Conservation (phyloP, 495 filamentous ascomycete species). For the Lasiosphaeria ovina region DNA sequence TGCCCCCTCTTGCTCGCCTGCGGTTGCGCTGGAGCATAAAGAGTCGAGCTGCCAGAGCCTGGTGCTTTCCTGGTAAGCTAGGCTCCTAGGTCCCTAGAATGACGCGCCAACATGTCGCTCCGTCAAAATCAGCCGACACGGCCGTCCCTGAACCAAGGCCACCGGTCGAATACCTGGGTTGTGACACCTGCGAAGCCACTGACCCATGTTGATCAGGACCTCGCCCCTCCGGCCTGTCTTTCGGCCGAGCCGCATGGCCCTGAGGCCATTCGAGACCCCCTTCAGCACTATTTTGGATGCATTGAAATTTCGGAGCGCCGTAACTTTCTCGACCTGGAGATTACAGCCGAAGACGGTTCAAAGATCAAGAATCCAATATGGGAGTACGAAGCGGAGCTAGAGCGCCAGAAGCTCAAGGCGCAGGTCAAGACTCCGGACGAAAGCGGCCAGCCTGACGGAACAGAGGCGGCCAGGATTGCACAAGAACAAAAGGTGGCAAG, state of each 20-base stretch:
- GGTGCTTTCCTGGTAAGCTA: too few species aligned
- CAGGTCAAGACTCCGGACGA: neutral
- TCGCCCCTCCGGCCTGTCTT: conserved; percentile 7
- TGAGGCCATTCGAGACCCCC: conserved; percentile 25
- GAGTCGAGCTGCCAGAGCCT: too few species aligned
- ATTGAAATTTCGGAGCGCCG: conserved; percentile 27
- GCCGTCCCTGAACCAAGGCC: too few species aligned
- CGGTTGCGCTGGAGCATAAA: too few species aligned
- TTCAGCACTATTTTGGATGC: conserved; percentile 36
- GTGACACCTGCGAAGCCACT: too few species aligned
- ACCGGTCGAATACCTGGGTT: too few species aligned
- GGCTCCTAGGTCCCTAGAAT: too few species aligned
- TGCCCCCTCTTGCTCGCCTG: too few species aligned
- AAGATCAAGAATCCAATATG: conserved; percentile 12
- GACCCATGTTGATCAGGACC: neutral
- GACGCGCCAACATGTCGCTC: too few species aligned
- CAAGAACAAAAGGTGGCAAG: conserved; percentile 7
- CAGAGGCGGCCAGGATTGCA: conserved; percentile 5
- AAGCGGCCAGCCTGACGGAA: neutral
- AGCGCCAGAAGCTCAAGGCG: neutral
- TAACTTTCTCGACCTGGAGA: conserved; percentile 16
- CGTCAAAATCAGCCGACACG: too few species aligned
- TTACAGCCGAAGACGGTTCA: too few species aligned
- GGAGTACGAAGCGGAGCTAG: neutral
- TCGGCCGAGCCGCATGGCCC: conserved; percentile 8